Percentiles rank a stretch among this genome's conserved stretches.
phyloP scores from a whole-genome alignment of 257 asterid genomes.

The Capsicum baccatum region DNA sequence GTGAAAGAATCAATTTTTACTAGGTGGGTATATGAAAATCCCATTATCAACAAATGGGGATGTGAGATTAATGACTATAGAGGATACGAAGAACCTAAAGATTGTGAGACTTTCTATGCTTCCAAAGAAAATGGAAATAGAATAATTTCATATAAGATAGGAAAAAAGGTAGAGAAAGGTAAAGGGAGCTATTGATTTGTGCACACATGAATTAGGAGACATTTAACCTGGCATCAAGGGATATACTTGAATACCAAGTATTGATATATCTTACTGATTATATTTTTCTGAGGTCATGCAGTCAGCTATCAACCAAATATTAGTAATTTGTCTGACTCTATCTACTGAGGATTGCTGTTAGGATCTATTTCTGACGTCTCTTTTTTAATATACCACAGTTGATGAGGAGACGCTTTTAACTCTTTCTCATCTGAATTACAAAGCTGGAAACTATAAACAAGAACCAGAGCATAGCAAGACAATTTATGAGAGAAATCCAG shows the following conservation, averaged over 20 bases:
- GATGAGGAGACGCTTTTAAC: slow-evolving; percentile 81
- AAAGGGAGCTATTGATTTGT: slow-evolving; percentile 19
- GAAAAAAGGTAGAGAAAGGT: slow-evolving; percentile 13
- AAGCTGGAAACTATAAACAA: slow-evolving; percentile 80
- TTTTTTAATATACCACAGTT: slow-evolving; percentile 50
- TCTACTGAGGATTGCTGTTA: neutral
- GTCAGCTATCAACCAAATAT: neutral
- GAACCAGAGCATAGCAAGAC: slow-evolving; percentile 90
- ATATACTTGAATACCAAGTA: neutral
- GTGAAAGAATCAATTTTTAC: too few relatives aligned
- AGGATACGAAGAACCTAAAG: neutral
- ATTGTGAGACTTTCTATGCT: neutral
- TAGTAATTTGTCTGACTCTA: neutral
- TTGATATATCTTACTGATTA: neutral
- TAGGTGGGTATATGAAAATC: too few relatives aligned
- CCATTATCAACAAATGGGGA: too few relatives aligned
- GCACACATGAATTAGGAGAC: neutral
- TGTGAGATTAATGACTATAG: too few relatives aligned
- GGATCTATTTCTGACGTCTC: slow-evolving; percentile 5
- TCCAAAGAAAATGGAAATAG: neutral
- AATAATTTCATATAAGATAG: neutral
- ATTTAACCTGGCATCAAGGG: neutral
- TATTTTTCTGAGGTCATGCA: neutral
- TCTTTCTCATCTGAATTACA: slow-evolving; percentile 93
- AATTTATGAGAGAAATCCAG: slow-evolving; percentile 79